Base-by-base conservation (phyloP, 1,284 basidiomycete species). In the Fomitopsis pinicola region DNA sequence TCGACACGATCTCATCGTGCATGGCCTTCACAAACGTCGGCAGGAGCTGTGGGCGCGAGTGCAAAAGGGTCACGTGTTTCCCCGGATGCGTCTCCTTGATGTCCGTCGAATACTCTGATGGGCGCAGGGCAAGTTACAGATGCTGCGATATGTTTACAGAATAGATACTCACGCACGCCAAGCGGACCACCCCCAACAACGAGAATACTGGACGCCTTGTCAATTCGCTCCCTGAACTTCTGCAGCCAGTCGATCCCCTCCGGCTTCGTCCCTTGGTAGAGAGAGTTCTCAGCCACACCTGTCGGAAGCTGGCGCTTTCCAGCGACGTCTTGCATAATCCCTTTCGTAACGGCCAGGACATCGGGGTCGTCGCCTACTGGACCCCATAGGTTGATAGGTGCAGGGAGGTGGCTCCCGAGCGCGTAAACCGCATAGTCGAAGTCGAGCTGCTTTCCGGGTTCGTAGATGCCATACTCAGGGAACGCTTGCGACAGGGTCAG, bases 51-150 rank as follows among this genome's bases (percentile, higher is more conserved):
- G 74, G 64, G 3, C 89, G 80, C 0, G 87, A 89, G 69, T 91
- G 89, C 0, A 91, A 74, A n/a, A 91, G 77, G 0, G 87, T 89
- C 1, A 91, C 82, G 2, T 73, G 69, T 69, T 86, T 87, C 33
- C 72, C 68, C 0, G 87, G 86, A 66, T 85, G 81, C 17, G 86
- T 68, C 14, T 83, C 82, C 36, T 83, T 83, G 64, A 91, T 85
- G 69, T 92, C 89, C 1, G 85, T 83, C 0, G 88, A 87, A 66
- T 87, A 87, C 71, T 91, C 81, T 85, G 64, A 42, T 19, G 17
- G 1, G n/a, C 17, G 8, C 26, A 10, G 36, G 22, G 17, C 1
- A 14, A 42, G 22, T 33, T 28, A 8, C 35, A 59, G 28, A 55
- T 17, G 1, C 33, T 45, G 19, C 26, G 19, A 17, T 22, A 54